phyloP scores from a whole-genome alignment of 208 protist genomes.

The Leishmania amazonensis region DNA sequence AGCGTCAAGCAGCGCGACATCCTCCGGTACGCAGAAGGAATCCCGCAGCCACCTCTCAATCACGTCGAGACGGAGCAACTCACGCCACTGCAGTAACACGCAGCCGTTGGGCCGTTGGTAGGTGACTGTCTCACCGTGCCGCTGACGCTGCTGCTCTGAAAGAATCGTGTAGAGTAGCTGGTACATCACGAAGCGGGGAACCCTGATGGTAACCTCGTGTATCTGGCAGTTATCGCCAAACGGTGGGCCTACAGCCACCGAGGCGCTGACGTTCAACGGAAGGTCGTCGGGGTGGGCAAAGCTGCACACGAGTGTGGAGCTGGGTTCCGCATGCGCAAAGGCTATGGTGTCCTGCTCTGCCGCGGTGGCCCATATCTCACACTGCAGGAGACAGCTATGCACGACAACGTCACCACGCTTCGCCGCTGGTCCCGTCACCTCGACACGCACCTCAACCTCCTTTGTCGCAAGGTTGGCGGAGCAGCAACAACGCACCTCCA shows the following conservation, averaged over 20 bases:
- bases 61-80: slow-evolving; percentile 36
- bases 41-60: slow-evolving; percentile 51
- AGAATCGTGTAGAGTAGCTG: slow-evolving; percentile 24
- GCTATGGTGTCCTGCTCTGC: slow-evolving; percentile 20
- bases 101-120: slow-evolving; percentile 37
- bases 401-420: slow-evolving; percentile 58
- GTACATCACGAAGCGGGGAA: slow-evolving; percentile 92
- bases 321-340: slow-evolving; percentile 30
- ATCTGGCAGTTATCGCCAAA: slow-evolving; percentile 77
- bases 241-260: slow-evolving; percentile 77
- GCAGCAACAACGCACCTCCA: slow-evolving; percentile 43
- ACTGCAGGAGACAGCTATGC: slow-evolving; percentile 67
- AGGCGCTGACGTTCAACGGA: slow-evolving; percentile 58
- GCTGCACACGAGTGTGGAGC: slow-evolving; percentile 52
- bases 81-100: slow-evolving; percentile 55
- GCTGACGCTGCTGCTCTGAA: slow-evolving; percentile 4
- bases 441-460: slow-evolving; percentile 30
- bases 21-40: slow-evolving; percentile 50
- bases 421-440: slow-evolving; percentile 24
- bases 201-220: slow-evolving; percentile 68
- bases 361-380: slow-evolving; percentile 44
- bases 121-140: neutral
- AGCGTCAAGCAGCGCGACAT: slow-evolving; percentile 28
- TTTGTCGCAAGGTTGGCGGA: slow-evolving; percentile 18
- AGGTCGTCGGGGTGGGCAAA: slow-evolving; percentile 65